Percentiles rank a stretch among this genome's conserved stretches.
Evolutionary conservation across 352 stramenopile species (phyloP).

Genomic region (Pythium folliculosum): DNA sequence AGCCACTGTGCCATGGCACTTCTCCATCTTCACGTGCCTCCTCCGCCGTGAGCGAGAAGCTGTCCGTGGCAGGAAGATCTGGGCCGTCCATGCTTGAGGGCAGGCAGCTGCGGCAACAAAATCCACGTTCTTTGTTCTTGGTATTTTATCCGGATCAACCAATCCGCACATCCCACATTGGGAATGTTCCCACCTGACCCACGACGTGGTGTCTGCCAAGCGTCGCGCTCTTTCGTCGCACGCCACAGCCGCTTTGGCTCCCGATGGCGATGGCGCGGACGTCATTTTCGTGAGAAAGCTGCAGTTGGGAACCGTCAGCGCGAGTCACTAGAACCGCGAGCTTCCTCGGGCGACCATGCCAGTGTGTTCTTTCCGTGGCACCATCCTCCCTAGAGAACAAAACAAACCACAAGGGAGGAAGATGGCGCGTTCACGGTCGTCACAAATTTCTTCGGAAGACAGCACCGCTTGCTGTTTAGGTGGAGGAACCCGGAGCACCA

Average conservation of each 20-base stretch:
- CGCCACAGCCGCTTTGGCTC: constrained; percentile 1
- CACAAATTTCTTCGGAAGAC: neutral
- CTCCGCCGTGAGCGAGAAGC: no score
- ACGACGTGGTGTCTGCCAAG: neutral
- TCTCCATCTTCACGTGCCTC: neutral
- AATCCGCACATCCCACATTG: constrained; percentile 15
- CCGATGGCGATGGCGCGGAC: neutral
- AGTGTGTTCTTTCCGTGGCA: neutral
- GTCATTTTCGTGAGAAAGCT: neutral
- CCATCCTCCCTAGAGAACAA: neutral
- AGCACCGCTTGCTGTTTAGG: neutral
- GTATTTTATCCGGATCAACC: constrained; percentile 10
- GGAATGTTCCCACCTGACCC: constrained; percentile 12
- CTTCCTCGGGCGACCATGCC: constrained; percentile 7
- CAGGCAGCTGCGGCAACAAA: constrained; percentile 16
- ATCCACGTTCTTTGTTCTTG: constrained; percentile 17
- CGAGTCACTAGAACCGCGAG: neutral
- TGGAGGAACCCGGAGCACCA: neutral
- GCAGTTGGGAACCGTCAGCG: constrained; percentile 8
- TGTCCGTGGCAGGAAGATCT: neutral
- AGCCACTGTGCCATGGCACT: no score
- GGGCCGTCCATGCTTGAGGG: neutral
- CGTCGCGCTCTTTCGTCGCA: constrained; percentile 18
- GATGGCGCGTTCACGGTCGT: no score
- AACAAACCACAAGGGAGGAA: neutral